phyloP scores from a whole-genome alignment of 176 grass and related monocot species.

The Carex scoparia region DNA sequence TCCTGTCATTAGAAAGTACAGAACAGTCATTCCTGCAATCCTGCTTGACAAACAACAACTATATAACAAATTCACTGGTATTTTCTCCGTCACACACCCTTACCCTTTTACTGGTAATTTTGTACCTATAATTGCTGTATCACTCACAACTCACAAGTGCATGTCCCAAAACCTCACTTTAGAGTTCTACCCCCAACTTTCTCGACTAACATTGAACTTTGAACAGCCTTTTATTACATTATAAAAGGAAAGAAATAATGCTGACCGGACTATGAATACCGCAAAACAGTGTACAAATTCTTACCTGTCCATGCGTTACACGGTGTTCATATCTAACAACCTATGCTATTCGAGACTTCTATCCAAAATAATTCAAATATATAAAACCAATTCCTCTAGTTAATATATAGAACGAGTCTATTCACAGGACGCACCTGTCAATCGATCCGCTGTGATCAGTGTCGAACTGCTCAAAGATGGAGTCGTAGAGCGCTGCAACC shows the following conservation, averaged over 20 bases:
- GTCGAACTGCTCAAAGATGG: constrained; percentile 93
- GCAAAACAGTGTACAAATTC: too few relatives aligned
- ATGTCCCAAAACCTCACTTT: too few relatives aligned
- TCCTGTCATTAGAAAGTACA: background rate
- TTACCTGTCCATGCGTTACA: too few relatives aligned
- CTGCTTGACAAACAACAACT: background rate
- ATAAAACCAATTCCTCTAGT: background rate
- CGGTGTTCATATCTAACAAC: background rate
- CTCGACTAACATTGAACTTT: too few relatives aligned
- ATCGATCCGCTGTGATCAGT: constrained; percentile 74
- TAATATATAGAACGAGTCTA: background rate
- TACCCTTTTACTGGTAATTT: too few relatives aligned
- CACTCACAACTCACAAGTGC: too few relatives aligned
- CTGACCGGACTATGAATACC: too few relatives aligned
- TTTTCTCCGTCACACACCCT: too few relatives aligned
- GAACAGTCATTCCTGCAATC: background rate
- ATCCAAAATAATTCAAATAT: background rate
- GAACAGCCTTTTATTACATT: too few relatives aligned
- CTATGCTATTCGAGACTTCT: background rate
- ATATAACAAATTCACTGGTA: background rate
- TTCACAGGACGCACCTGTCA: constrained; percentile 34
- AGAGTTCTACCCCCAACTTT: too few relatives aligned
- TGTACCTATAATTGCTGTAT: too few relatives aligned
- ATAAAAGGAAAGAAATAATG: too few relatives aligned
- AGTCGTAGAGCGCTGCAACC: constrained; percentile 72